Evolutionary conservation across 2,329 filamentous ascomycete genomes (phyloP).

Genomic region (Xylaria multiplex): DNA sequence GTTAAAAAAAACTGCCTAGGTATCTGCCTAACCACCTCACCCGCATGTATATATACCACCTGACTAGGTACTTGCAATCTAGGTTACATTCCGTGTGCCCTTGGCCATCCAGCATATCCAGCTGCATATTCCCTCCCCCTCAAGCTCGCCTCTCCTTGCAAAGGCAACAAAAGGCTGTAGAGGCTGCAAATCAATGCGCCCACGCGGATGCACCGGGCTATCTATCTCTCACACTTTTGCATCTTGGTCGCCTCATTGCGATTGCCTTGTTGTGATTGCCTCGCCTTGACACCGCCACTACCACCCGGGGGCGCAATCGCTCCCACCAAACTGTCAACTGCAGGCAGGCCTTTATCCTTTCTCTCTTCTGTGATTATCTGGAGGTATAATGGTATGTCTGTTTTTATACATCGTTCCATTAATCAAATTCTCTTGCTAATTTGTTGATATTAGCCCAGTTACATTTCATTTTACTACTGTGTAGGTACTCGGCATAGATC

Average conservation of each 20-base stretch:
- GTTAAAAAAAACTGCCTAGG: too few species aligned
- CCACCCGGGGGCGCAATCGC: not conserved
- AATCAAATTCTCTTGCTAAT: not conserved
- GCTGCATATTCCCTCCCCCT: not conserved
- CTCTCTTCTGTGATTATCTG: not conserved
- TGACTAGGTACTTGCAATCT: too few species aligned
- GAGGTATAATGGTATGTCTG: slow-evolving; percentile 4
- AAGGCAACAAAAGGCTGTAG: not conserved
- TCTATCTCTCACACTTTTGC: not conserved
- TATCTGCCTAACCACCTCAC: too few species aligned
- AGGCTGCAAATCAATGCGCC: not conserved
- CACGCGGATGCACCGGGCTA: slow-evolving; percentile 1
- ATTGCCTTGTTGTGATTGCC: too few species aligned
- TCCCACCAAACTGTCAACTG: not conserved
- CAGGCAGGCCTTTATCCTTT: not conserved
- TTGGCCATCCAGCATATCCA: too few species aligned
- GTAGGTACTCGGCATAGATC: not conserved
- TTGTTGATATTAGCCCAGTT: not conserved
- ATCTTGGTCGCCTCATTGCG: slow-evolving; percentile 1
- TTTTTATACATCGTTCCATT: not conserved
- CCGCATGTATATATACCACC: too few species aligned
- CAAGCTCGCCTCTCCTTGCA: not conserved
- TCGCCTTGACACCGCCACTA: not conserved
- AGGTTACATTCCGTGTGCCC: too few species aligned
- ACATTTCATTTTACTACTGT: not conserved